phyloP scores from a whole-genome alignment of 306 rosid genomes.

The Carpinus viminea region DNA sequence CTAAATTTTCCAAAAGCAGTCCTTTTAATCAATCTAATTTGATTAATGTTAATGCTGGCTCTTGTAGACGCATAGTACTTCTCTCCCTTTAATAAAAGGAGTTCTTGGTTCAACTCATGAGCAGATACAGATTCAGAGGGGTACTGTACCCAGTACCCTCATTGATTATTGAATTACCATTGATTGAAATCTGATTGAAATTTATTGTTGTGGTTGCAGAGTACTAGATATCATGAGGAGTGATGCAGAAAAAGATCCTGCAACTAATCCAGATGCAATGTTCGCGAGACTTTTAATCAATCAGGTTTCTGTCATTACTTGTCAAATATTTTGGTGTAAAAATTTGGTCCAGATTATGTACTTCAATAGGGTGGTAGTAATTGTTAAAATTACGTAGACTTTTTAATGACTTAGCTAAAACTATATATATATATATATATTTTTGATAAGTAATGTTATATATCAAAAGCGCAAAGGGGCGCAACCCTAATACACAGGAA shows the following conservation, averaged over 20 bases:
- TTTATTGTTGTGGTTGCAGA: conserved; percentile 51
- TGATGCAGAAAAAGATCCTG: conserved; percentile 79
- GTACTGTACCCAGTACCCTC: not conserved
- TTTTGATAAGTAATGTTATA: no score
- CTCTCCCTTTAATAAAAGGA: not conserved
- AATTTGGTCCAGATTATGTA: conserved; percentile 8
- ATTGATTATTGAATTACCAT: not conserved
- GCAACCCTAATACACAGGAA: no score
- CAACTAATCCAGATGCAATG: conserved; percentile 58
- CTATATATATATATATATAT: no score
- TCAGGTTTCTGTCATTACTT: conserved; percentile 57
- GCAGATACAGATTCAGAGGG: not conserved
- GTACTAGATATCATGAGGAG: conserved; percentile 80
- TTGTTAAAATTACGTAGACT: conserved; percentile 12
- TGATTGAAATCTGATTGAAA: conserved; percentile 18
- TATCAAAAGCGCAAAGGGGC: no score
- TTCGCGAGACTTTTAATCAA: conserved; percentile 69
- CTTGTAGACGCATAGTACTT: not conserved
- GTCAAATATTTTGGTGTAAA: conserved; percentile 11
- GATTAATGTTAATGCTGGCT: not conserved
- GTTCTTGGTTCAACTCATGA: not conserved
- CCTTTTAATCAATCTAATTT: not conserved
- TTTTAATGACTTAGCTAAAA: conserved; percentile 16
- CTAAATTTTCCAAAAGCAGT: not conserved
- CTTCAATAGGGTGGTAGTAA: not conserved